Evolutionary conservation across 345 rosid genomes (phyloP), one percentile per base, ranked within the genome.

Genomic region (Triadica sebifera): DNA sequence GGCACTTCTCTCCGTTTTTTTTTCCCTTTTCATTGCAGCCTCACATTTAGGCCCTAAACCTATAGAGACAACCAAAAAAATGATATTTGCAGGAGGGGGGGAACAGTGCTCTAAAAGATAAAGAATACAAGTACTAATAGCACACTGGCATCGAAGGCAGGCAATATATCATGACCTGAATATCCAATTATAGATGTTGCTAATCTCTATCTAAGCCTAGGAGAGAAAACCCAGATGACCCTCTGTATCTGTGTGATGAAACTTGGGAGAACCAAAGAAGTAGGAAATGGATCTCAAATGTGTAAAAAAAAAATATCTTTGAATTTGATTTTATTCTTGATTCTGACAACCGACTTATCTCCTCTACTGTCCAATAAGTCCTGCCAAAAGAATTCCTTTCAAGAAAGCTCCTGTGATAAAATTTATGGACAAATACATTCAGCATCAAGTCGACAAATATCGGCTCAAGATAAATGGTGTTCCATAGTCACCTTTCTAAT

Each of bases 351-450:
- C 15, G 78, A 63, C 77, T 79, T 69, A 59, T 81, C 77, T 70
- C 69, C 80, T 55, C 50, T 76, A 43, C 67, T 43, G 70, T 70
- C 79, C 81, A 69, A 79, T 57, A 67, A 67, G 46, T 74, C 81
- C 79, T 63, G 78, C 80, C 79, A 78, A 82, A 87, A 84, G 75
- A 87, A 81, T 78, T 67, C 59, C 55, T 63, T 70, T 60, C 51
- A 66, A 67, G 64, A 66, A 85, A 69, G 61, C 55, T 62, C 81
- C 87, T 84, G 84, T 70, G 75, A 64, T 47, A 17, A 43, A 66
- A 24, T n/a, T 58, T 47, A 6, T n/a, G 0, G 5, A 22, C n/a
- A 17, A 58, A 34, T 19, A 11, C 20, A 10, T 72, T 67, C 47
- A 56, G 45, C 51, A 15, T 25, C 22, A 20, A 56, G 50, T 11